phyloP scores from a whole-genome alignment of 768 basidiomycete genomes.

The Leccinellum luteum region DNA sequence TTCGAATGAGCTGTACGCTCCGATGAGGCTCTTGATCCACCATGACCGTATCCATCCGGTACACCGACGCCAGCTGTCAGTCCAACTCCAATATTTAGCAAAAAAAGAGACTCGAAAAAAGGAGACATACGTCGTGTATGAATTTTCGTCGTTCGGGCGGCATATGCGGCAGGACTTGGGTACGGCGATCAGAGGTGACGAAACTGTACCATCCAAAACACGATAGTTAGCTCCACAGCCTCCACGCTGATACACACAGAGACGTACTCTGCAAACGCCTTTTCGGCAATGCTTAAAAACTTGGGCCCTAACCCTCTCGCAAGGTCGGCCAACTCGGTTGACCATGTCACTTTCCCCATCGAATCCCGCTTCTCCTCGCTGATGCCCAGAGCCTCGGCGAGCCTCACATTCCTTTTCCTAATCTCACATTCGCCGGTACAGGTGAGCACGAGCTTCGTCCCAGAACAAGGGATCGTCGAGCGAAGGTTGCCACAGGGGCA shows the following conservation, averaged over 20 bases:
- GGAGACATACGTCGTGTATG: conserved; percentile 62
- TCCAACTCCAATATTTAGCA: background rate
- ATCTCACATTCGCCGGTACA: conserved; percentile 84
- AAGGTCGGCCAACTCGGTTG: conserved; percentile 59
- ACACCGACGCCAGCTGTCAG: conserved; percentile 68
- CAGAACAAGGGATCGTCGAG: conserved; percentile 70
- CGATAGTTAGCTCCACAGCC: background rate
- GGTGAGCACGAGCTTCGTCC: conserved; percentile 45
- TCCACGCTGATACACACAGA: no score
- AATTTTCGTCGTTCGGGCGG: conserved; percentile 78
- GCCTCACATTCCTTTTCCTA: conserved; percentile 79
- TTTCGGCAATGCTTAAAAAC: conserved; percentile 75
- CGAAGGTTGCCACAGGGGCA: conserved; percentile 86
- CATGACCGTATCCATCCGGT: conserved; percentile 81
- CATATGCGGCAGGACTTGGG: conserved; percentile 79
- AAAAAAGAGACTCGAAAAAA: background rate
- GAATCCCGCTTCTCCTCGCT: conserved; percentile 45
- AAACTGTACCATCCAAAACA: conserved; percentile 45
- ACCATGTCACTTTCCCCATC: conserved; percentile 48
- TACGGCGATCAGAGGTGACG: conserved; percentile 59
- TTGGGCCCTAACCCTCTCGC: conserved; percentile 48
- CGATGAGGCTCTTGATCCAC: conserved; percentile 91
- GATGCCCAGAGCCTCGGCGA: conserved; percentile 93
- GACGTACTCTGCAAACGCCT: conserved; percentile 72
- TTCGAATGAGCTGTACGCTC: conserved; percentile 78